A percentile compares a stretch with the other conserved stretches of the same genome.
phyloP scores from a whole-genome alignment of 805 yeast genomes.

The Candida silvicultrix region DNA sequence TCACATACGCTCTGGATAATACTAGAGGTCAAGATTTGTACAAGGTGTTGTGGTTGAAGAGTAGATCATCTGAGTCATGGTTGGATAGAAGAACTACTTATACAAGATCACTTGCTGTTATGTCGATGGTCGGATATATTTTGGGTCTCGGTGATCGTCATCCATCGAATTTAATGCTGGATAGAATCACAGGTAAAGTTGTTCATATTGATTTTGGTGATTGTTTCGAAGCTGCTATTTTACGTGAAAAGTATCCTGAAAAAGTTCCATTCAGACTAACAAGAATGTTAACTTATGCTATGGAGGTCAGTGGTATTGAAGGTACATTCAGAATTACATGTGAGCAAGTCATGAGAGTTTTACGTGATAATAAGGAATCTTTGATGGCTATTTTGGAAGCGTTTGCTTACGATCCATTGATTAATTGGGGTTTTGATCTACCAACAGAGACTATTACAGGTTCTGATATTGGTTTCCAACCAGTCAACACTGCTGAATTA shows the following conservation, averaged over 20 bases:
- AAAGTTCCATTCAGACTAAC: constrained; percentile 97
- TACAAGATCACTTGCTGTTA: constrained; percentile 91
- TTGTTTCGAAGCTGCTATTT: constrained; percentile 96
- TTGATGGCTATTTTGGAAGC: constrained; percentile 98
- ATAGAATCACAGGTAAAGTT: constrained; percentile 90
- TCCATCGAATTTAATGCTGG: constrained; percentile 95
- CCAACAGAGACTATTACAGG: constrained; percentile 76
- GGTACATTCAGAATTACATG: constrained; percentile 96
- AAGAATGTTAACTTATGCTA: constrained; percentile 94
- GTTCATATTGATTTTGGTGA: constrained; percentile 98
- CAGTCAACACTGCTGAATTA: constrained; percentile 62
- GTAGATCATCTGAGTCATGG: constrained; percentile 97
- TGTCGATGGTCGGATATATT: constrained; percentile 98
- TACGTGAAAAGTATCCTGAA: constrained; percentile 96
- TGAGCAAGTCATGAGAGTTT: constrained; percentile 93
- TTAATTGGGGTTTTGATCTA: constrained; percentile 97
- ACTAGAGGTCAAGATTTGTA: constrained; percentile 95
- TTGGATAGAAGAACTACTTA: constrained; percentile 93
- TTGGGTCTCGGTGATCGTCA: constrained; percentile 97
- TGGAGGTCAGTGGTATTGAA: constrained; percentile 98
- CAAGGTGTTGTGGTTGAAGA: constrained; percentile 93
- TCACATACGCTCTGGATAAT: constrained; percentile 90
- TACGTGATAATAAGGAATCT: constrained; percentile 91
- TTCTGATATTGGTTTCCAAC: constrained; percentile 64
- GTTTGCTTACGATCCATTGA: constrained; percentile 96